phyloP scores from a whole-genome alignment of 139 green algal species.

The Micractinium sp. region DNA sequence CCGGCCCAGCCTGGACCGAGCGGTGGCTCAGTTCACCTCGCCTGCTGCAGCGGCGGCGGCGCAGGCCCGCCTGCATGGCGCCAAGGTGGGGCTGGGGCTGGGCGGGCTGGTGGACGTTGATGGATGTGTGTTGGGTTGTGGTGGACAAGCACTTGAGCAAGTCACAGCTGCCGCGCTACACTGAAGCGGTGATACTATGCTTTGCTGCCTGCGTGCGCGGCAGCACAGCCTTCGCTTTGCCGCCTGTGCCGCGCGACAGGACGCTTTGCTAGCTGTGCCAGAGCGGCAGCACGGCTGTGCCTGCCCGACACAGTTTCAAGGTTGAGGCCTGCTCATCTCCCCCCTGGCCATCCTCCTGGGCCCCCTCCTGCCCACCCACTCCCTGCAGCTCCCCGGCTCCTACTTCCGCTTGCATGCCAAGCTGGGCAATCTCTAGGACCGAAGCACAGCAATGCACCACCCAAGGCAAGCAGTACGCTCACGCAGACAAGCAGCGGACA shows the following conservation, averaged over 20 bases:
- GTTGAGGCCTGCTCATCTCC: no score
- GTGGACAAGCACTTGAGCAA: no score
- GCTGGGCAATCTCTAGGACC: neutral
- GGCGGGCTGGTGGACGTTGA: neutral
- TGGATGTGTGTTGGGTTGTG: neutral
- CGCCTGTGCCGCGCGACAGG: no score
- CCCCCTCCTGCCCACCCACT: neutral
- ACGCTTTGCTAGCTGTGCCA: no score
- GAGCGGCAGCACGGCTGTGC: no score
- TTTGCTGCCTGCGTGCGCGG: no score
- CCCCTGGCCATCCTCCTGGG: neutral
- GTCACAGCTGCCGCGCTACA: neutral
- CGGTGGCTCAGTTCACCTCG: neutral
- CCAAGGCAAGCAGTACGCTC: no score
- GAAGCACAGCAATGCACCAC: no score
- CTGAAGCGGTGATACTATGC: no score
- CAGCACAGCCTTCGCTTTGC: no score
- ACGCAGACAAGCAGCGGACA: no score
- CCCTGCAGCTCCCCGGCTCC: neutral
- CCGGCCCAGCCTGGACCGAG: neutral
- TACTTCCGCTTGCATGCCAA: neutral
- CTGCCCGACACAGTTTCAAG: no score
- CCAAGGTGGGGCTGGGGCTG: neutral
- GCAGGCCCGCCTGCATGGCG: neutral
- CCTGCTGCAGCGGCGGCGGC: neutral